These are phyloP conservation scores for Phylloporus arenicola DNA, from an alignment of 768 basidiomycete genomes.

Conservation along the genomic window DNA sequence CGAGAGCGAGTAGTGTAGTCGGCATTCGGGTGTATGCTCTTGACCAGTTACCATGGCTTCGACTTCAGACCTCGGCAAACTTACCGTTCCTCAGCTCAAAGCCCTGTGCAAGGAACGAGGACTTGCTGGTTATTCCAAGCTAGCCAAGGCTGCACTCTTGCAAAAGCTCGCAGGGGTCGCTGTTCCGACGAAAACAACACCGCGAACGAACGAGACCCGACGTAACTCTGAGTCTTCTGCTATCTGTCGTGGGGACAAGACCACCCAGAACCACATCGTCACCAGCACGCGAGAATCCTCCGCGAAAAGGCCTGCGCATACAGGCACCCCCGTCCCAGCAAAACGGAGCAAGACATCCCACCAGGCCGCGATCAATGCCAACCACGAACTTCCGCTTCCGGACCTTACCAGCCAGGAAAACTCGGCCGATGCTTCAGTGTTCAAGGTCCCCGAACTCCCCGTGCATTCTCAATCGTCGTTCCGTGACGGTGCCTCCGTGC, in stretches of 20 bases:
- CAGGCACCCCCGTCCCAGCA: slow-evolving; percentile 5
- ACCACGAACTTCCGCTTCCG: neutral
- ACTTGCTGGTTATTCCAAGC: slow-evolving; percentile 63
- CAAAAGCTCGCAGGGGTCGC: slow-evolving; percentile 34
- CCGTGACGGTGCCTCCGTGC: neutral
- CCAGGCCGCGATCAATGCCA: neutral
- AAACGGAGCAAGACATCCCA: slow-evolving; percentile 14
- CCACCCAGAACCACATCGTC: neutral
- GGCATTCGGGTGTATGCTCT: neutral
- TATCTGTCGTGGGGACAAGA: no score
- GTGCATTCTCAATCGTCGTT: neutral
- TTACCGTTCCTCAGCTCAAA: slow-evolving; percentile 62
- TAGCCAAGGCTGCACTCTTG: slow-evolving; percentile 53
- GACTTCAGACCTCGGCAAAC: slow-evolving; percentile 24
- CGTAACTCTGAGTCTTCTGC: no score
- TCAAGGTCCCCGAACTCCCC: neutral
- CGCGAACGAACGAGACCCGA: no score
- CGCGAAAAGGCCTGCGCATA: slow-evolving; percentile 21
- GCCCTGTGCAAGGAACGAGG: slow-evolving; percentile 60
- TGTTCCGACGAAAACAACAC: neutral
- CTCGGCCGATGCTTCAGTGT: slow-evolving; percentile 1
- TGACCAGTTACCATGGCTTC: slow-evolving; percentile 8
- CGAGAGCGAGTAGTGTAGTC: slow-evolving; percentile 4
- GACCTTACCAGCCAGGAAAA: neutral
- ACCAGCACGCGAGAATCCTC: neutral